Evolutionary conservation across 306 rosid genomes (phyloP).

Genomic region (Potentilla sterilis): DNA sequence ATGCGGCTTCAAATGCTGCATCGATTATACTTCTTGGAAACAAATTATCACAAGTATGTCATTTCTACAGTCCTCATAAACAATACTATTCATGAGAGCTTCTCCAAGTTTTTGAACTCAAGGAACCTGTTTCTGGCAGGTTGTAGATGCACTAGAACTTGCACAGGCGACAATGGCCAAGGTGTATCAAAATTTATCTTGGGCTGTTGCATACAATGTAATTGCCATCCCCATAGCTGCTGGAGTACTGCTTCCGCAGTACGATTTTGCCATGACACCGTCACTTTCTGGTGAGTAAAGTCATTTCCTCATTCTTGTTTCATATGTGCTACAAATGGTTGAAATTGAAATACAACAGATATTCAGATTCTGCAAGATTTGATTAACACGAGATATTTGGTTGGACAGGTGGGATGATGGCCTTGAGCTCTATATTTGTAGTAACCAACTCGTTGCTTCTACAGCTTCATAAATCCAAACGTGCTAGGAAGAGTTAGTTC

Average conservation of each 20-base stretch:
- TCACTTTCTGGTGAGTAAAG: conserved; percentile 79
- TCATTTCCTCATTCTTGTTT: conserved; percentile 9
- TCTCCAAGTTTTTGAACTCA: conserved; percentile 18
- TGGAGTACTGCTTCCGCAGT: conserved; percentile 82
- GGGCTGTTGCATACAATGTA: conserved; percentile 89
- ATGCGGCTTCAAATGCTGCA: conserved; percentile 98
- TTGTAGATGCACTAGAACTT: conserved; percentile 86
- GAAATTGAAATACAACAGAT: conserved; percentile 1
- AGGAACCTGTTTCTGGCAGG: conserved; percentile 43
- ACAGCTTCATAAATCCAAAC: conserved; percentile 56
- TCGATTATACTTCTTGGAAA: conserved; percentile 92
- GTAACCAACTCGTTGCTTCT: conserved; percentile 86
- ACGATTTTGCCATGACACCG: conserved; percentile 96
- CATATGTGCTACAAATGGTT: background rate
- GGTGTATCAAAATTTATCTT: conserved; percentile 88
- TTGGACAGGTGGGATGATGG: conserved; percentile 91
- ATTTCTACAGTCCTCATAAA: conserved; percentile 20
- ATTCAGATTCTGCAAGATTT: conserved; percentile 7
- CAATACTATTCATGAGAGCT: background rate
- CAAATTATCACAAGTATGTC: conserved; percentile 79
- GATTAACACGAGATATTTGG: conserved; percentile 13
- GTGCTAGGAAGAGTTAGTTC: conserved; percentile 16
- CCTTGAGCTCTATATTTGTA: conserved; percentile 91
- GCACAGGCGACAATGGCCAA: conserved; percentile 89
- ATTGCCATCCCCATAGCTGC: conserved; percentile 87